Conservation (phyloP, 139 green algal genomes). For the Chlorella vulgaris region DNA sequence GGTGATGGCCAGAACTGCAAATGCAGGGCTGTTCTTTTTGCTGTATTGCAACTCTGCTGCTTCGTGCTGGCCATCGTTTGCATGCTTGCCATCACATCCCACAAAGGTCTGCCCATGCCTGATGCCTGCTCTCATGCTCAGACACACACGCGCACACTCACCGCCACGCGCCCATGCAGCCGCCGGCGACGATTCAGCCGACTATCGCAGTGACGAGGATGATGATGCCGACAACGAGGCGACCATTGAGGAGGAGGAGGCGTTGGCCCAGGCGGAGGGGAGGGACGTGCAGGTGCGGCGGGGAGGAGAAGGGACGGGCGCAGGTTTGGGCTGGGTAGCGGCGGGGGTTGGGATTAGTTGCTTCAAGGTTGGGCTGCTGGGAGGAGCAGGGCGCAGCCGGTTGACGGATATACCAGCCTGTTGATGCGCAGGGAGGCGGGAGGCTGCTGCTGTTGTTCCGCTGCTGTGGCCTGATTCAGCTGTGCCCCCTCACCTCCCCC, state of each 20-base stretch:
- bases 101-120: no score
- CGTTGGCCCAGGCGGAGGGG: slow-evolving; percentile 53
- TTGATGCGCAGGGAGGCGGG: no score
- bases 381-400: neutral
- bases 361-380: neutral
- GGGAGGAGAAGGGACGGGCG: no score
- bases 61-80: neutral
- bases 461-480: no score
- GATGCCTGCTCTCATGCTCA: no score
- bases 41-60: neutral
- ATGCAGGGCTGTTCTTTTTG: neutral
- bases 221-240: slow-evolving; percentile 66
- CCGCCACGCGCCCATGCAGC: neutral
- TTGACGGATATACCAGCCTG: no score
- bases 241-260: slow-evolving; percentile 81
- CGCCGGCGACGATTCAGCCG: neutral
- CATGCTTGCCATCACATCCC: no score
- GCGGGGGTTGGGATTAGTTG: no score
- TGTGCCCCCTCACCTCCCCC: neutral
- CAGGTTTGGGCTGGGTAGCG: no score
- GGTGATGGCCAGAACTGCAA: neutral
- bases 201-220: slow-evolving; percentile 39
- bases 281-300: slow-evolving; percentile 21
- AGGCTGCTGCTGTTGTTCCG: no score
- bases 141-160: no score